These are phyloP conservation scores for Penicillium polonicum DNA, from an alignment of 2,329 filamentous ascomycete genomes.

Conservation along the genomic window DNA sequence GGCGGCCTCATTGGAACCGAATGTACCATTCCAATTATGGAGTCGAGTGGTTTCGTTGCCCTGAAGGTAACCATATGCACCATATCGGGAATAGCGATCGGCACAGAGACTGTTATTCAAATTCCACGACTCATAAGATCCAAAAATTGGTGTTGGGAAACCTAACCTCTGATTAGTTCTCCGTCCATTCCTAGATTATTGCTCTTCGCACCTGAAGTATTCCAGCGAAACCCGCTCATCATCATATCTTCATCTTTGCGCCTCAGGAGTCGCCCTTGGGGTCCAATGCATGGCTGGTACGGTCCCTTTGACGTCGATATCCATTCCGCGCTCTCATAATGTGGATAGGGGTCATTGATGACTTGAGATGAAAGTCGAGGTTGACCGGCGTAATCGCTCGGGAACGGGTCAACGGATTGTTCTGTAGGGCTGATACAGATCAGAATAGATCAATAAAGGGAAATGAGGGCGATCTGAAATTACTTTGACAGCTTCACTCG, in stretches of 20 bases:
- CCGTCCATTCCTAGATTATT: neutral
- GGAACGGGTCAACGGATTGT: neutral
- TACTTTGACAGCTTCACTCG: neutral
- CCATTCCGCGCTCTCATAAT: conserved; percentile 9
- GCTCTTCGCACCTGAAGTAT: conserved; percentile 4
- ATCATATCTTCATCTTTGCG: conserved; percentile 8
- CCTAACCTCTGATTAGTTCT: conserved; percentile 2
- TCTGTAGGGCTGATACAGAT: conserved; percentile 4
- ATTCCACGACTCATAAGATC: conserved; percentile 15
- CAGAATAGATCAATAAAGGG: neutral
- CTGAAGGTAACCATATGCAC: conserved; percentile 12
- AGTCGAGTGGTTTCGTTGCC: neutral
- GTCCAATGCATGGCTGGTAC: conserved; percentile 9
- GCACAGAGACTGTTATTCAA: conserved; percentile 10
- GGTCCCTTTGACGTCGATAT: neutral
- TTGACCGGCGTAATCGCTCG: conserved; percentile 1
- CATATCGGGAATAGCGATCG: conserved; percentile 13
- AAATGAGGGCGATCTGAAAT: neutral
- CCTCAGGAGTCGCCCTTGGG: neutral
- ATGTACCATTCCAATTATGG: neutral
- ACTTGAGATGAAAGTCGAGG: neutral
- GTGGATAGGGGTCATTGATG: conserved; percentile 12
- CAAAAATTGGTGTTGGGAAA: conserved; percentile 14
- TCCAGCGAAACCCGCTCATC: conserved; percentile 12
- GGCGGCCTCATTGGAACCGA: conserved; percentile 12